These are phyloP conservation scores for Inonotus obliquus DNA, from an alignment of 1,284 basidiomycete genomes.

Conservation along the genomic window DNA sequence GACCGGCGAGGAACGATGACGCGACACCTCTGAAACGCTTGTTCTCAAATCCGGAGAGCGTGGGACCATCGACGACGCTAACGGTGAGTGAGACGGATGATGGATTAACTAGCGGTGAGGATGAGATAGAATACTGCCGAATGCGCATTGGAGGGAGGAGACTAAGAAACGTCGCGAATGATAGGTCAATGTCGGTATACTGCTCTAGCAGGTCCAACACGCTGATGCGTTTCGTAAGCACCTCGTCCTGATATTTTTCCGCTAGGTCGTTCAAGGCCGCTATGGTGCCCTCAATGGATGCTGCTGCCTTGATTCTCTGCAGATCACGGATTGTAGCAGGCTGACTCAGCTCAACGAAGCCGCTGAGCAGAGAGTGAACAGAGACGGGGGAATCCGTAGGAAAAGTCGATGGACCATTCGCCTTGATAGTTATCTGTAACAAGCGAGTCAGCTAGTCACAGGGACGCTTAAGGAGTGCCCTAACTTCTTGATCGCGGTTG, in stretches of 20 bases:
- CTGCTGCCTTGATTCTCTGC: slow-evolving; percentile 24
- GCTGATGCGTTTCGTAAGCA: slow-evolving; percentile 37
- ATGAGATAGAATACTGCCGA: slow-evolving; percentile 51
- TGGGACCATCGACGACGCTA: slow-evolving; percentile 38
- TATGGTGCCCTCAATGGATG: slow-evolving; percentile 22
- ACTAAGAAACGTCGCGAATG: slow-evolving; percentile 37
- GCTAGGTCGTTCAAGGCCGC: slow-evolving; percentile 28
- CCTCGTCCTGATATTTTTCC: slow-evolving; percentile 32
- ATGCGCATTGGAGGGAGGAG: slow-evolving; percentile 47
- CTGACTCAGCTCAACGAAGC: slow-evolving; percentile 47
- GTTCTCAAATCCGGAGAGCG: slow-evolving; percentile 30
- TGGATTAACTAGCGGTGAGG: slow-evolving; percentile 45
- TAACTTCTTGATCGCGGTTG: slow-evolving; percentile 41
- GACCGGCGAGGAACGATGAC: slow-evolving; percentile 41
- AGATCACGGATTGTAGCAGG: slow-evolving; percentile 40
- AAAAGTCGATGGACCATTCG: slow-evolving; percentile 37
- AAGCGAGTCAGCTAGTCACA: background rate
- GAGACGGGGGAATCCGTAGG: slow-evolving; percentile 36
- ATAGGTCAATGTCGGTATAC: slow-evolving; percentile 35
- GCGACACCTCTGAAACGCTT: slow-evolving; percentile 36
- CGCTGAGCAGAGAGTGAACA: slow-evolving; percentile 34
- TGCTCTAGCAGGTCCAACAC: slow-evolving; percentile 43
- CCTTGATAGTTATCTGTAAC: slow-evolving; percentile 37
- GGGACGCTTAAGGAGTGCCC: background rate
- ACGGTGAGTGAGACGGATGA: slow-evolving; percentile 42